Conservation (phyloP, 1,284 basidiomycete species). For the Leucoagaricus sp. region DNA sequence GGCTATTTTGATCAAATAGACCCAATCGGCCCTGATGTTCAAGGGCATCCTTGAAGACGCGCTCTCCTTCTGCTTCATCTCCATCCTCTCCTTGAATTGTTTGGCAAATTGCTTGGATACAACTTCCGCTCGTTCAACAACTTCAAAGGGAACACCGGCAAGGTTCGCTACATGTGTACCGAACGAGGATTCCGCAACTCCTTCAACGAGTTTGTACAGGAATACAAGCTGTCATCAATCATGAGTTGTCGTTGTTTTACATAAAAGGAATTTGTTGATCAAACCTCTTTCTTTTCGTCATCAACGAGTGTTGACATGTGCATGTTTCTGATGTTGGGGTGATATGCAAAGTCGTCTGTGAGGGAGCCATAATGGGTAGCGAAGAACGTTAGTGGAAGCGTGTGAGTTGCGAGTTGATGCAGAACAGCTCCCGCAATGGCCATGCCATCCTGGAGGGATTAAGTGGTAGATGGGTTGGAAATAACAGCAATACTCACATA, state of each 20-base stretch:
- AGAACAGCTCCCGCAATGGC: constrained; percentile 94
- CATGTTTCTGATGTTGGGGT: constrained; percentile 92
- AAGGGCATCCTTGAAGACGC: constrained; percentile 66
- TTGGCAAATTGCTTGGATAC: constrained; percentile 88
- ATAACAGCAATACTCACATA: constrained; percentile 53
- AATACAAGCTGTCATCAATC: constrained; percentile 69
- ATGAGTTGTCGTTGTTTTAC: constrained; percentile 1
- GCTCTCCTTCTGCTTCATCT: constrained; percentile 59
- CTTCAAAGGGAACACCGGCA: constrained; percentile 76
- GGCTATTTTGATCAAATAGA: constrained; percentile 66
- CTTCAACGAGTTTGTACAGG: constrained; percentile 90
- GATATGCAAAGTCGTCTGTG: constrained; percentile 86
- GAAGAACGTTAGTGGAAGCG: constrained; percentile 83
- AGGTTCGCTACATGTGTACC: constrained; percentile 91
- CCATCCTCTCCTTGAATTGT: constrained; percentile 79
- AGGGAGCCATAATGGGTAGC: constrained; percentile 88
- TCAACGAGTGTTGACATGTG: constrained; percentile 94
- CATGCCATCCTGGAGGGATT: constrained; percentile 86
- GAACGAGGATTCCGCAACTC: constrained; percentile 89
- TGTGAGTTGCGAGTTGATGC: constrained; percentile 90
- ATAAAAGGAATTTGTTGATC: constrained; percentile 17
- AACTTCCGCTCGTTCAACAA: constrained; percentile 86
- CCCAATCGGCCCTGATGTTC: constrained; percentile 85
- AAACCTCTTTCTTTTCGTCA: constrained; percentile 83
- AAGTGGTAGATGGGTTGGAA: background rate